These are phyloP conservation scores for Galerina sulciceps DNA, from an alignment of 768 basidiomycete species.

Conservation along the genomic window DNA sequence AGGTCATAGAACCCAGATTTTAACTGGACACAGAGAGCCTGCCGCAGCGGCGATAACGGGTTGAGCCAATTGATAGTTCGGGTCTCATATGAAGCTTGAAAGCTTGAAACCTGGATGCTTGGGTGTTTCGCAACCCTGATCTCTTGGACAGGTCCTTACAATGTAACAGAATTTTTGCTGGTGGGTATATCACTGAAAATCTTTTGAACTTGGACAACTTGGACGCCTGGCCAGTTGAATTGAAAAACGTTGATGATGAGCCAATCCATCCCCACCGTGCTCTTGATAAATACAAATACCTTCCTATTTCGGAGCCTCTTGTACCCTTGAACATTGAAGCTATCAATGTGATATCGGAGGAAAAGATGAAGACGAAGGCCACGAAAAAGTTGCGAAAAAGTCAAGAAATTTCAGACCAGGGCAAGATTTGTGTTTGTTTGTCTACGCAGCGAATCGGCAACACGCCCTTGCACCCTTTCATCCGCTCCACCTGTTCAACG, in stretches of 20 bases:
- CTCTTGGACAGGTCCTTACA: constrained; percentile 67
- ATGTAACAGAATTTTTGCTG: constrained; percentile 79
- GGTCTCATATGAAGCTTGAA: no score
- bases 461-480: no score
- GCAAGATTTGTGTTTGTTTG: not conserved
- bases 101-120: no score
- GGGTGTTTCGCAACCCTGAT: constrained; percentile 16
- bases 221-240: no score
- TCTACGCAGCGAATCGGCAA: no score
- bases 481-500: not conserved
- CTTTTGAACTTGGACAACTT: not conserved
- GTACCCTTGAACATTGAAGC: constrained; percentile 62
- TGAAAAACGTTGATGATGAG: constrained; percentile 52
- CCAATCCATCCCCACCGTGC: constrained; percentile 88
- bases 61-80: no score
- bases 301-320: constrained; percentile 72
- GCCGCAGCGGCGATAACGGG: no score
- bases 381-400: no score
- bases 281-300: constrained; percentile 71
- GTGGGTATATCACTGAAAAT: constrained; percentile 36
- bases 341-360: constrained; percentile 37
- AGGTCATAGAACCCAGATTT: no score
- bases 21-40: no score
- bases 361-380: constrained; percentile 43
- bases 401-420: no score